Base-by-base conservation (phyloP, 1,284 basidiomycete genomes). In the Apiotrichum veenhuisii region DNA sequence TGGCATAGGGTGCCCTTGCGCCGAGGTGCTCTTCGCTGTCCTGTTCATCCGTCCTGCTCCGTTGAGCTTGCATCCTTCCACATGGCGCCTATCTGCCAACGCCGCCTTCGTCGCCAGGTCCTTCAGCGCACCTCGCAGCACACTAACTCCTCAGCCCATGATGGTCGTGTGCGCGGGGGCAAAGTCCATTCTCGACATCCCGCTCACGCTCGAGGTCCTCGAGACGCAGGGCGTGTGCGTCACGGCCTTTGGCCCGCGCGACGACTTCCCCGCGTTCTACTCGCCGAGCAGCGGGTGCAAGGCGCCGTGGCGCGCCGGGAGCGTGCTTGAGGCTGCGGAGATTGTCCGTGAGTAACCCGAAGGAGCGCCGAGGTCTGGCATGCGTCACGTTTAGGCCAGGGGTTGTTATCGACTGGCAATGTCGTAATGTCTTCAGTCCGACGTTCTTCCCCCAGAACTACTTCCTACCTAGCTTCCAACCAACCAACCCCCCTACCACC, bases 171-270 rank as follows among this genome's bases (percentile, higher is more conserved):
- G 94, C 41, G 89, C 93, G 2, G 96, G 96, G 3, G 87, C 91
- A 36, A 99, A 98, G 73, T 93, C 89, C 0, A 98, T 98, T 63
- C 78, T 99, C 51, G 95, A 98, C 75, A 94, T 98, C 61, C 89
- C 89, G 54, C 71, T 80, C 66, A 98, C 96, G 11, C 81, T 99
- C 43, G 96, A 99, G 78, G 95, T 94, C 69, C 83, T 99, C 62
- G 96, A 99, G 84, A 97, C 96, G 0, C 84, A 94, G 49, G 96
- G 96, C 8, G 92, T 98, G 5, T 90, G 91, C 2, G 93, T 97
- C 0, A 76, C 93, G 4, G 85, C 91, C 0, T 95, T 90, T 69
- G 85, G 85, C 9, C 74, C 83, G 36, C 84, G 84, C 1, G 87
- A 91, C 62, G 87, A 92, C 63, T 98, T 98, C 68, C 96, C 2